phyloP scores from a whole-genome alignment of 2,329 filamentous ascomycete species.

The Aschersonia sp. region DNA sequence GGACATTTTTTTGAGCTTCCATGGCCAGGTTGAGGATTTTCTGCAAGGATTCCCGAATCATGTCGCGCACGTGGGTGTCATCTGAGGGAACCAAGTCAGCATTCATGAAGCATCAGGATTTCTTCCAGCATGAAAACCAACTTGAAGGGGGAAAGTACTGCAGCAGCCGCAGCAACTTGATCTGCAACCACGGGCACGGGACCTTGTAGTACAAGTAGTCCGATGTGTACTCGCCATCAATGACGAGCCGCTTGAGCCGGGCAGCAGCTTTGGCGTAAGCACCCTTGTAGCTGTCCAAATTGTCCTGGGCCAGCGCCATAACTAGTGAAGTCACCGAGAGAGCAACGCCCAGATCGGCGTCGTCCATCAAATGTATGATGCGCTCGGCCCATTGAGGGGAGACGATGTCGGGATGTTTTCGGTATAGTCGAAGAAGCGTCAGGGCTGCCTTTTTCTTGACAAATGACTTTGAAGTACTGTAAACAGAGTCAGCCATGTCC shows the following conservation, averaged over 20 bases:
- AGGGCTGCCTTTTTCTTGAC: conserved; percentile 98
- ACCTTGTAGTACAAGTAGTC: conserved; percentile 99
- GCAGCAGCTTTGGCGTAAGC: conserved; percentile 90
- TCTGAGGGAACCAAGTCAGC: conserved; percentile 34
- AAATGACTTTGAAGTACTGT: conserved; percentile 72
- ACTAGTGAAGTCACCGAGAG: conserved; percentile 91
- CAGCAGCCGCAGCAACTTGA: conserved; percentile 79
- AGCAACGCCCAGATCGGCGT: conserved; percentile 82
- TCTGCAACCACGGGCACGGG: conserved; percentile 96
- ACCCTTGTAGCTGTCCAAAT: conserved; percentile 85
- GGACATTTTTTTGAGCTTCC: conserved; percentile 93
- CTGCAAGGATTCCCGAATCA: conserved; percentile 84
- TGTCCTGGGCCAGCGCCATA: conserved; percentile 87
- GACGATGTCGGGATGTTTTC: conserved; percentile 86
- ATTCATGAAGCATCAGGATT: neutral
- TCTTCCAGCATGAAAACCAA: conserved; percentile 22
- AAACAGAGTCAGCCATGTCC: neutral
- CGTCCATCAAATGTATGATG: conserved; percentile 98
- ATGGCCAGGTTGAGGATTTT: conserved; percentile 83
- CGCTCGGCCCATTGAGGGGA: conserved; percentile 95
- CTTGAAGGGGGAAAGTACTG: conserved; percentile 94
- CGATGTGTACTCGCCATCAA: conserved; percentile 75
- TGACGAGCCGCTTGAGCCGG: conserved; percentile 73
- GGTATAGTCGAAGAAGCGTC: conserved; percentile 82
- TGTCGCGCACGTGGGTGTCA: conserved; percentile 77